Conservation (phyloP, 805 yeast genomes). For the Candida sakaeoensis region DNA sequence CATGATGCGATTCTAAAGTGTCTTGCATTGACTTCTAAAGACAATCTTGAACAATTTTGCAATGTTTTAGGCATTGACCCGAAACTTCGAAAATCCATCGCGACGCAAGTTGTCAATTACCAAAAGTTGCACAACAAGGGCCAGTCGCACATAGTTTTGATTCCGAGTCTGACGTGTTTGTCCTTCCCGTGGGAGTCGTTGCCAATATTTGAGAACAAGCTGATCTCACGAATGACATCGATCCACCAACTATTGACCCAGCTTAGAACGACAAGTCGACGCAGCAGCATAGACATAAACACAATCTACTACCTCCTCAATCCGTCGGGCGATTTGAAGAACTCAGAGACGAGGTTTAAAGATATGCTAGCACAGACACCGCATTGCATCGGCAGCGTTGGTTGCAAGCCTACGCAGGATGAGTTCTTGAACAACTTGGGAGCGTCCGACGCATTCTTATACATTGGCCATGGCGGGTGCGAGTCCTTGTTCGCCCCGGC, state of each 20-base stretch:
- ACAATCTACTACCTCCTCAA: slow-evolving; percentile 55
- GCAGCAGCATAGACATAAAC: no score
- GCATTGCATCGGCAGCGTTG: slow-evolving; percentile 43
- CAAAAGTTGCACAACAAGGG: slow-evolving; percentile 11
- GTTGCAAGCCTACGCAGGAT: slow-evolving; percentile 54
- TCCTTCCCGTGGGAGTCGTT: slow-evolving; percentile 89
- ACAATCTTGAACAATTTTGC: not conserved
- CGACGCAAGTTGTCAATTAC: slow-evolving; percentile 37
- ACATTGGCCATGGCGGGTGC: slow-evolving; percentile 97
- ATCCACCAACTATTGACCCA: slow-evolving; percentile 36
- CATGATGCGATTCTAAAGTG: not conserved
- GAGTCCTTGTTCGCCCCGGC: slow-evolving; percentile 68
- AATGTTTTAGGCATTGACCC: slow-evolving; percentile 15
- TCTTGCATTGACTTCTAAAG: slow-evolving; percentile 13
- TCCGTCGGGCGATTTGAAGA: slow-evolving; percentile 72
- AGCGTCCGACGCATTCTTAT: slow-evolving; percentile 52
- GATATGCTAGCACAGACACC: slow-evolving; percentile 12
- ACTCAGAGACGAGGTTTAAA: slow-evolving; percentile 56
- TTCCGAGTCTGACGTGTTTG: slow-evolving; percentile 66
- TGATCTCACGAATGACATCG: slow-evolving; percentile 79
- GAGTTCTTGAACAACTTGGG: slow-evolving; percentile 44
- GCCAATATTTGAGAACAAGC: slow-evolving; percentile 46
- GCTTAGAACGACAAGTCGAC: slow-evolving; percentile 17
- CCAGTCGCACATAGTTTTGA: slow-evolving; percentile 58
- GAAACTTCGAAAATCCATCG: slow-evolving; percentile 36